phyloP scores from a whole-genome alignment of 2,329 filamentous ascomycete genomes.

The Colletotrichum sp. region DNA sequence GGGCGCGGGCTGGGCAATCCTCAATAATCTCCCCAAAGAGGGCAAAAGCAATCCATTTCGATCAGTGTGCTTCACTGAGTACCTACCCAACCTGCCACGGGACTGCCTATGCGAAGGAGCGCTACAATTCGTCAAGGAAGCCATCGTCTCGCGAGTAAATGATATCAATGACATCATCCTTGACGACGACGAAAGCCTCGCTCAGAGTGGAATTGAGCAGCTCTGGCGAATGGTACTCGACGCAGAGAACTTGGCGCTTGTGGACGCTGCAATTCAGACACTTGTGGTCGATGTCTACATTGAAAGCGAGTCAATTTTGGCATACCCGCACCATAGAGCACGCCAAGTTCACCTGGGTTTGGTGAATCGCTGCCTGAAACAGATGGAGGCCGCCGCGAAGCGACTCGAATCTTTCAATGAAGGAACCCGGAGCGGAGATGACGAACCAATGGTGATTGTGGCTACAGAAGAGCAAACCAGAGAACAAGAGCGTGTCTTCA shows the following conservation, averaged over 20 bases:
- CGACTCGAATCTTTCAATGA: constrained; percentile 56
- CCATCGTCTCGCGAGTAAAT: constrained; percentile 52
- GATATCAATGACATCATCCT: constrained; percentile 49
- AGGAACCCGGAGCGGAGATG: constrained; percentile 46
- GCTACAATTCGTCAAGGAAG: constrained; percentile 65
- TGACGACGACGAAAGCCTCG: constrained; percentile 56
- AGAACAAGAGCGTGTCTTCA: constrained; percentile 67
- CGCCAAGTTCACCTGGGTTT: constrained; percentile 70
- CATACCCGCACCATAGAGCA: constrained; percentile 54
- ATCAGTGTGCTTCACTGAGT: constrained; percentile 55
- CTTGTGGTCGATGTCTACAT: constrained; percentile 77
- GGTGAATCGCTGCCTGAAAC: constrained; percentile 74
- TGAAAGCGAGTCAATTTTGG: constrained; percentile 54
- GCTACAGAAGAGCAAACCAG: constrained; percentile 50
- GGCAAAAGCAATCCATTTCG: constrained; percentile 59
- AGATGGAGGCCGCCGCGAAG: constrained; percentile 68
- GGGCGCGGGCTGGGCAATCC: constrained; percentile 71
- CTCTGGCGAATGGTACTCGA: constrained; percentile 85
- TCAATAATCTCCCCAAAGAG: constrained; percentile 54
- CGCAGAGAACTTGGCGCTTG: constrained; percentile 59
- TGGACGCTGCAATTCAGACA: constrained; percentile 66
- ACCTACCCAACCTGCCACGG: constrained; percentile 62
- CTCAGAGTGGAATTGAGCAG: constrained; percentile 66
- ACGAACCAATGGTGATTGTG: constrained; percentile 59
- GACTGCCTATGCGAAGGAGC: constrained; percentile 65